Evolutionary conservation across 768 basidiomycete species (phyloP).

Genomic region (Omphalotus guepiniiformis): DNA sequence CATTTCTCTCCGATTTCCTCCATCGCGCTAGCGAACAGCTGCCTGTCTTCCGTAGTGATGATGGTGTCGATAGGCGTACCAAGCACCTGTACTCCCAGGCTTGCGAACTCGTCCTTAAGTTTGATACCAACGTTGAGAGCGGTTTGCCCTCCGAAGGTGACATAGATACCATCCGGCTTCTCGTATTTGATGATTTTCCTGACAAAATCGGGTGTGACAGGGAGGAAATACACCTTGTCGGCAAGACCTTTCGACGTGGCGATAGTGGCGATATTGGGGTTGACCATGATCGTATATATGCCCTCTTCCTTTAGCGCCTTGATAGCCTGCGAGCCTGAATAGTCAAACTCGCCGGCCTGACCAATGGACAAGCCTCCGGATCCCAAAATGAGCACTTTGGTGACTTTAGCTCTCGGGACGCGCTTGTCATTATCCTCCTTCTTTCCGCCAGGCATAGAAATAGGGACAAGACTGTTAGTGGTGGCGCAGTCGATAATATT

Average conservation of each 20-base stretch:
- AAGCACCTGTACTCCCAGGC: slow-evolving; percentile 86
- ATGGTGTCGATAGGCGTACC: slow-evolving; percentile 97
- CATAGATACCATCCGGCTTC: slow-evolving; percentile 98
- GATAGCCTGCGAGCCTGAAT: slow-evolving; percentile 98
- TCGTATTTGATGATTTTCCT: slow-evolving; percentile 98
- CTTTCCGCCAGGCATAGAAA: slow-evolving; percentile 73
- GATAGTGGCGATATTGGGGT: slow-evolving; percentile 99
- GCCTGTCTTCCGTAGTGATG: slow-evolving; percentile 95
- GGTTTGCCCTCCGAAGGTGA: slow-evolving; percentile 98
- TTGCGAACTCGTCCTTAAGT: slow-evolving; percentile 94
- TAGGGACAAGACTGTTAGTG: slow-evolving; percentile 50
- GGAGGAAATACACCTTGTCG: slow-evolving; percentile 99
- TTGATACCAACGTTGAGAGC: slow-evolving; percentile 96
- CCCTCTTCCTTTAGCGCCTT: slow-evolving; percentile 99
- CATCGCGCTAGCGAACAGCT: slow-evolving; percentile 93
- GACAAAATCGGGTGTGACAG: slow-evolving; percentile 96
- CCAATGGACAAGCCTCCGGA: slow-evolving; percentile 98
- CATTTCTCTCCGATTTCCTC: slow-evolving; percentile 94
- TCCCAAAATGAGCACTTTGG: slow-evolving; percentile 94
- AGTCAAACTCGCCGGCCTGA: slow-evolving; percentile 99
- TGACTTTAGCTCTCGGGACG: slow-evolving; percentile 69
- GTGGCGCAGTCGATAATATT: slow-evolving; percentile 72
- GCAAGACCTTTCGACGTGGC: slow-evolving; percentile 96
- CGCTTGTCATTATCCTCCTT: slow-evolving; percentile 79
- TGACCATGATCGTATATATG: slow-evolving; percentile 97